Evolutionary conservation across 495 filamentous ascomycete species (phyloP), one percentile per base, ranked within the genome.

Genomic region (Hypoxylon lenormandii): DNA sequence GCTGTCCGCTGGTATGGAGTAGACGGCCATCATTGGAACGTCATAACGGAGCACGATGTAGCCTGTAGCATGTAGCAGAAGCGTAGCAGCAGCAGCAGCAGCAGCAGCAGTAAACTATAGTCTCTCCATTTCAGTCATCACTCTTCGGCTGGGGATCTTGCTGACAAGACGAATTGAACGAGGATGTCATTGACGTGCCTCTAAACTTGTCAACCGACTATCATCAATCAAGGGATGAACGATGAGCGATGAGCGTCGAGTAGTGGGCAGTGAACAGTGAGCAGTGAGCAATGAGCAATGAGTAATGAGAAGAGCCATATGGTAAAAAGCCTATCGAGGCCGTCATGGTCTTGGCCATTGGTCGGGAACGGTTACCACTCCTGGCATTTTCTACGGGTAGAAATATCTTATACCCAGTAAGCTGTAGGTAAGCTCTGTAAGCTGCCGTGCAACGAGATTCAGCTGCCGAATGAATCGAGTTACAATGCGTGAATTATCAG

Each of bases 21-120:
- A 52, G 38, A 42, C 16, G 51, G 28, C 54, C 23, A 64, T 56
- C 43, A 47, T 50, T 57, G 50, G 15, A 55, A 70, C 67, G 67
- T 70, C 67, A 70, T 70, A 61, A 70, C 67, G 61, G 67, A 70
- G 67, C 50, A 66, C 61, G 42, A 58, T 62, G 67, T 8, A 33
- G 30, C 30, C 1, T 33, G 30, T 33, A 33, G 30, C 30, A 33
- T 33, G 30, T 33, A 8, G 30, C 30, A 33, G 30, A 33, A 28
- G 26, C 3, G 26, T 28, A 28, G 26, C 26, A 7, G 7, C 26
- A 28, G 26, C 26, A 28, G 7, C 55, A 65, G 42, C 42, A 36
- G 66, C 48, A 50, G 18, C 16, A 42, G 13, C 38, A 42, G 38
- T 16, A 42, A 21, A 12, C 15, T 59, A 7, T 38, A 6, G 33